Conservation (phyloP, 2,329 filamentous ascomycete species). For the Aspergillus sp. region DNA sequence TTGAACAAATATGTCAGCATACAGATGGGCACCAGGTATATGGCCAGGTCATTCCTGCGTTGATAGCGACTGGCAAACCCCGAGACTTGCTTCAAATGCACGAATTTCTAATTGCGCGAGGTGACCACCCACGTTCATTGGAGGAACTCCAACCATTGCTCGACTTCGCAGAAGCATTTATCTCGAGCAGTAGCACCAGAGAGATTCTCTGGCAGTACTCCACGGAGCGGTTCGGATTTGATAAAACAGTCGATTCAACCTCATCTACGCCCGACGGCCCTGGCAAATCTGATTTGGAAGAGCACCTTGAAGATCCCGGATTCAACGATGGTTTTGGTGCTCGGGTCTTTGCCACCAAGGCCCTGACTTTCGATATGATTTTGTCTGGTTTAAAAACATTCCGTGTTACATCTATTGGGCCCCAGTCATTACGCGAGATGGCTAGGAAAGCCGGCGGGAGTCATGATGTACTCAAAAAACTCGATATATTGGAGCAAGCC, state of each 20-base stretch:
- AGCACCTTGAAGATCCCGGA: slow-evolving; percentile 38
- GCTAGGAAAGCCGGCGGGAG: slow-evolving; percentile 63
- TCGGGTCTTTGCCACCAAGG: slow-evolving; percentile 76
- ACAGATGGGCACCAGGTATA: slow-evolving; percentile 44
- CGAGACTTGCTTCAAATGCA: slow-evolving; percentile 49
- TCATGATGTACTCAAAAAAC: slow-evolving; percentile 56
- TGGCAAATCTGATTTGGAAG: background rate
- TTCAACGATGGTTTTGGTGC: slow-evolving; percentile 72
- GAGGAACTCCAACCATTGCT: slow-evolving; percentile 43
- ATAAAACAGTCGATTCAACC: slow-evolving; percentile 11
- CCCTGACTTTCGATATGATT: slow-evolving; percentile 70
- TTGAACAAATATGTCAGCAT: slow-evolving; percentile 44
- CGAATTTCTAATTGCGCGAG: slow-evolving; percentile 39
- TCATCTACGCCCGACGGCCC: background rate
- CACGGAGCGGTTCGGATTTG: slow-evolving; percentile 15
- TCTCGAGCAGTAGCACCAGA: slow-evolving; percentile 20
- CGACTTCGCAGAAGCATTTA: slow-evolving; percentile 35
- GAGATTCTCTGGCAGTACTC: slow-evolving; percentile 23
- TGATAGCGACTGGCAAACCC: slow-evolving; percentile 39
- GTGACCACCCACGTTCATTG: slow-evolving; percentile 43
- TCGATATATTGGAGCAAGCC: slow-evolving; percentile 60
- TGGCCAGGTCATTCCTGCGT: slow-evolving; percentile 38
- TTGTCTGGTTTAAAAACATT: slow-evolving; percentile 69
- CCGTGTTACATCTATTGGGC: slow-evolving; percentile 70
- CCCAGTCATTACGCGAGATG: slow-evolving; percentile 74